Evolutionary conservation across 2,329 filamentous ascomycete genomes (phyloP), one percentile per base, ranked within the genome.

Genomic region (Fulvia fulva): DNA sequence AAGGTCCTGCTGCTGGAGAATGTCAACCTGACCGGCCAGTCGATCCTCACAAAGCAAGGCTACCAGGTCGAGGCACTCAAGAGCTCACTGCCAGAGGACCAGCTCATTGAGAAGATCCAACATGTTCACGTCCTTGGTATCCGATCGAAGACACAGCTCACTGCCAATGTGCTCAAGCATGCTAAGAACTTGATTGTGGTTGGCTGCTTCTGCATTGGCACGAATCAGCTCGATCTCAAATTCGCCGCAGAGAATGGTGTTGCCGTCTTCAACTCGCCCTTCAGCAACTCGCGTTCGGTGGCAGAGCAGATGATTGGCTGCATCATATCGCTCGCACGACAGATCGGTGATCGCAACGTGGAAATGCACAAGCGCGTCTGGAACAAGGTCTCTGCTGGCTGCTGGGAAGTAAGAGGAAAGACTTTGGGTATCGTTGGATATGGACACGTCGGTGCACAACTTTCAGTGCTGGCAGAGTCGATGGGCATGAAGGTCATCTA

Each of bases 401-500:
- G 94, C 83, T 97, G 94, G 94, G 94, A 99, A 75, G 91, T 97
- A 69, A 87, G 94, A 69, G 94, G 94, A 74, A 99, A 99, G 82
- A 97, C 93, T 45, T 82, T 99, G 54, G 94, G 90, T 62, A 97
- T 99, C 70, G 86, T 99, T 65, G 94, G 94, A 28, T 99, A 99
- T 71, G 94, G 94, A 62, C 94, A 99, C 73, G 97, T 99, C 72
- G 94, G 94, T 62, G 92, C 91, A 53, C 94, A 99, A 76, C 80
- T 99, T 63, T 97, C 92, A 0, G 94, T 99, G 44, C 80, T 99
- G 63, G 92, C 94, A 26, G 94, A 99, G 76, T 87, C 93, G 23
- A 96, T 99, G 91, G 94, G 94, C 51, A 97, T 99, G 93, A 87
- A 83, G 16, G 94, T 99, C 70, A 92, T 97, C 69, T 99, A 97